Conservation (phyloP, 257 asterid species). For the Agastache rugosa region DNA sequence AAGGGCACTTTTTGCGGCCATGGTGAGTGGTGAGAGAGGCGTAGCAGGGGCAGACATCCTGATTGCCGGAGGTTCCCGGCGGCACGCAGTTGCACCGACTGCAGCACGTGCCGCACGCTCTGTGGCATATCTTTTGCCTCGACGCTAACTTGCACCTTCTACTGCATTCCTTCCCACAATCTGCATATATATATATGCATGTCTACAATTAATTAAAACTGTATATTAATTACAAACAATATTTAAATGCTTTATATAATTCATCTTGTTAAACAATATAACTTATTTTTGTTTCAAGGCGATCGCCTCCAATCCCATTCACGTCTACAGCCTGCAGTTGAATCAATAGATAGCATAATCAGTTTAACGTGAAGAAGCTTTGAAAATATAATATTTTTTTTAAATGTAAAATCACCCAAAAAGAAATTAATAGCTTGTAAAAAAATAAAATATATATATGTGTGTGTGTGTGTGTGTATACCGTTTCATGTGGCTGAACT, state of each 20-base stretch:
- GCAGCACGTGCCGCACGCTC: constrained; percentile 74
- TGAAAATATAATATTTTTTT: no score
- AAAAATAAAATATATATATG: background rate
- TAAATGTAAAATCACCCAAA: background rate
- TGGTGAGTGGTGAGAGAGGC: constrained; percentile 63
- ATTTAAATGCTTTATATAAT: background rate
- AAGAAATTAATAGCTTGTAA: background rate
- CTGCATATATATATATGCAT: constrained; percentile 28
- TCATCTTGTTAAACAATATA: background rate
- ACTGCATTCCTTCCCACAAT: constrained; percentile 54
- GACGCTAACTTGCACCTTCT: constrained; percentile 54
- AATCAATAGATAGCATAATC: background rate
- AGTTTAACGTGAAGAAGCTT: background rate
- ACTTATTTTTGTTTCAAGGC: constrained; percentile 31
- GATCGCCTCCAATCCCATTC: constrained; percentile 1
- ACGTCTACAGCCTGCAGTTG: constrained; percentile 15
- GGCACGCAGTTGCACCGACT: constrained; percentile 64
- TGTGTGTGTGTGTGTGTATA: constrained; percentile 6
- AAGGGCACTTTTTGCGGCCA: constrained; percentile 68
- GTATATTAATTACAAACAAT: no score
- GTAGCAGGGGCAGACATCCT: constrained; percentile 63
- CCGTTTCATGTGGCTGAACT: constrained; percentile 42
- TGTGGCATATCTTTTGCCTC: constrained; percentile 46
- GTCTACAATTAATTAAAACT: no score
- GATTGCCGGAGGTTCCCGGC: constrained; percentile 67